A percentile compares a stretch with the other conserved stretches of the same genome.
These are phyloP conservation scores for Aspergillus pseudoviridinutans DNA, from an alignment of 2,329 filamentous ascomycete species.

Conservation along the genomic window DNA sequence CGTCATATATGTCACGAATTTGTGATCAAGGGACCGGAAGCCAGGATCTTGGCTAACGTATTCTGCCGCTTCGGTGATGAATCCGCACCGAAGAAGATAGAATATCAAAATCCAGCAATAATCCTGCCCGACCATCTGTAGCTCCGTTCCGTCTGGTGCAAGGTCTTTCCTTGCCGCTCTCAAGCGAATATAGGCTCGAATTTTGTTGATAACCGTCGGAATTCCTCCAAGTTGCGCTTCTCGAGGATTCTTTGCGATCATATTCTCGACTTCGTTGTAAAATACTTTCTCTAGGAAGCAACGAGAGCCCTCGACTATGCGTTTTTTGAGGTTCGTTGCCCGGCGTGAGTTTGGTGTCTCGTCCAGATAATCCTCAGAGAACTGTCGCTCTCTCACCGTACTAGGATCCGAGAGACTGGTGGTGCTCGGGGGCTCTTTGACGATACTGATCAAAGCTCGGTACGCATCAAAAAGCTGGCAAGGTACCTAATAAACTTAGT, in stretches of 20 bases:
- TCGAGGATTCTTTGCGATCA: conserved; percentile 76
- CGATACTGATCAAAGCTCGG: conserved; percentile 72
- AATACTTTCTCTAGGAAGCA: conserved; percentile 78
- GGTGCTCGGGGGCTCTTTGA: conserved; percentile 64
- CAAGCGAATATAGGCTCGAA: conserved; percentile 86
- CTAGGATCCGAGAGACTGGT: conserved; percentile 58
- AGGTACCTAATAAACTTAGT: conserved; percentile 52
- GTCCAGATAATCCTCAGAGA: conserved; percentile 71
- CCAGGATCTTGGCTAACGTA: conserved; percentile 79
- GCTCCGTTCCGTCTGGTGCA: conserved; percentile 71
- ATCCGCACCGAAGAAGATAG: conserved; percentile 80
- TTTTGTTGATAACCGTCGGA: conserved; percentile 82
- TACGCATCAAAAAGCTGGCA: conserved; percentile 79
- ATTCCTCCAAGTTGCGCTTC: conserved; percentile 88
- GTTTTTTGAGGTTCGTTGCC: conserved; percentile 67
- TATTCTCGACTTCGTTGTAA: conserved; percentile 68
- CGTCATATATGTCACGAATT: conserved; percentile 82
- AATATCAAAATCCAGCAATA: conserved; percentile 94
- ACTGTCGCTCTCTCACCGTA: conserved; percentile 71
- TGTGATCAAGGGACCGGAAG: conserved; percentile 86
- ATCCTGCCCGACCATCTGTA: conserved; percentile 76
- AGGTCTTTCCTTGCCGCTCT: conserved; percentile 77
- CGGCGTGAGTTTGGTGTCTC: conserved; percentile 62
- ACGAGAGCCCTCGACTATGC: conserved; percentile 75
- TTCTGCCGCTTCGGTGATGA: conserved; percentile 75